Evolutionary conservation across 305 asterid species (phyloP), one percentile per base, ranked within the genome.

Genomic region (Rubia peregrina): DNA sequence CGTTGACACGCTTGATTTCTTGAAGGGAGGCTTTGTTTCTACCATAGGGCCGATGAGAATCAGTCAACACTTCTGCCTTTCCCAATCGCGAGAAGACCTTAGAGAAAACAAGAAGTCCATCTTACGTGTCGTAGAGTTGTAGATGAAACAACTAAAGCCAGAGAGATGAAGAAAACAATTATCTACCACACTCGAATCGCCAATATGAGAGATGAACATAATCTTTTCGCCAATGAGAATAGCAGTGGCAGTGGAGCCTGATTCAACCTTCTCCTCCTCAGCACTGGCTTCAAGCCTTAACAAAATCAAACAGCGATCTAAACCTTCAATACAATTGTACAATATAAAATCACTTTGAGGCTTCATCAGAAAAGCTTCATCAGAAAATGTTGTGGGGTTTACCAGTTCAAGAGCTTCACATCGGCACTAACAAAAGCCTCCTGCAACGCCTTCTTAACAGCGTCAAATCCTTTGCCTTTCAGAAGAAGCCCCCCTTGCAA

Each of bases 31-130:
- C 83, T 76, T 80, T 80, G 76, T 82, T 87, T 71, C 74, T 89
- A 48, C 99, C 99, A 71, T 91, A 94, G 5, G 99, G 99, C 71
- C 99, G 81, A 75, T 94, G 99, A 71, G 99, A 80, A 76, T 83
- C 86, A 48, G 98, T 94, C 79, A 89, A 73, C 33, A 79, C 76
- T 72, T 86, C 84, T 61, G 86, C 81, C 77, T 88, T 94, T 55
- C 97, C 98, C 26, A 90, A 80, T 33, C 90, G 86, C 21, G 98
- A 94, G 22, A 94, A 85, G 55, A 81, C 85, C 98, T 94, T 75
- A 75, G 38, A 8, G 73, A 56, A 69, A 43, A 70, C 11, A 70
- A 38, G 46, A 38, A 9, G 51, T 51, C 42, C 17, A 40, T 44
- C 36, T 30, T 48, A 66, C 60, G 42, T 11, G 49, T 56, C 2